Evolutionary conservation across 768 basidiomycete genomes (phyloP).

Genomic region (Clitopilus passeckerianus): DNA sequence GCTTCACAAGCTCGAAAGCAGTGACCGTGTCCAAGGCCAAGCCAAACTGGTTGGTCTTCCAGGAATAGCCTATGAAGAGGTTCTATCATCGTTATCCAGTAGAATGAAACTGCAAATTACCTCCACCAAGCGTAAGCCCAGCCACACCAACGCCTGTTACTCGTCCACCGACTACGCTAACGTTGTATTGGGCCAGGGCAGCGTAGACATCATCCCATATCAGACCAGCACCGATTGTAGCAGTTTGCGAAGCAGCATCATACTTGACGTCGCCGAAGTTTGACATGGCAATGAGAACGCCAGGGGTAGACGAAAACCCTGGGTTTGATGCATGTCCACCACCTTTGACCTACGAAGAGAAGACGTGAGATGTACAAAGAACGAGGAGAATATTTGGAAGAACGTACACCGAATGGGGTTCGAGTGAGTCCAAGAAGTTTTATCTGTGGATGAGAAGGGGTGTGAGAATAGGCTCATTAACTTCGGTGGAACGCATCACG

Average conservation of each 20-base stretch:
- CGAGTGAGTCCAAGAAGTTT: conserved; percentile 33
- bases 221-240: conserved; percentile 36
- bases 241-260: conserved; percentile 32
- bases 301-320: conserved; percentile 54
- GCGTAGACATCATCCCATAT: conserved; percentile 64
- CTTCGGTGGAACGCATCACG: no score
- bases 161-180: conserved; percentile 56
- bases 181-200: conserved; percentile 40
- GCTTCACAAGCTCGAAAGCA: conserved; percentile 54
- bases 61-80: conserved; percentile 60
- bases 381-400: background rate
- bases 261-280: conserved; percentile 42
- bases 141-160: conserved; percentile 56
- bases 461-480: background rate
- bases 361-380: background rate
- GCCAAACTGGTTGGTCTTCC: conserved; percentile 57
- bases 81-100: no score
- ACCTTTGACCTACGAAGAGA: conserved; percentile 44
- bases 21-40: conserved; percentile 50
- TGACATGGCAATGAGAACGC: conserved; percentile 54
- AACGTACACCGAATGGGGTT: conserved; percentile 51
- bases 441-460: background rate
- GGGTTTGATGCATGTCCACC: conserved; percentile 54
- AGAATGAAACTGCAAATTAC: no score
- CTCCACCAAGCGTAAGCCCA: conserved; percentile 59